Evolutionary conservation across 2,329 filamentous ascomycete genomes (phyloP), one percentile per base, ranked within the genome.

Genomic region (Colletotrichum neosansevieriae): DNA sequence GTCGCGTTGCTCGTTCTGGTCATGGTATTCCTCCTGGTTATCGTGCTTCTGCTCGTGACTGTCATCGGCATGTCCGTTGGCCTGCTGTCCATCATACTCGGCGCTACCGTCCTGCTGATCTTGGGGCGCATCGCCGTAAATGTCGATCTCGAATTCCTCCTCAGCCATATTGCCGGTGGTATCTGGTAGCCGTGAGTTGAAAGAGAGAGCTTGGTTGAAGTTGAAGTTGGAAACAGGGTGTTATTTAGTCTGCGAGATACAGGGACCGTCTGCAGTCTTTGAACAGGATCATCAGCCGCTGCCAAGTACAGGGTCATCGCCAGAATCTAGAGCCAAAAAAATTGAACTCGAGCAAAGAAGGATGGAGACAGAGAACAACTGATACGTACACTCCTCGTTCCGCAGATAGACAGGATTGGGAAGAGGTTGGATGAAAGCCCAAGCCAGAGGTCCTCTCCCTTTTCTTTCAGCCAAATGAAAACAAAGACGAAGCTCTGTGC

Each of bases 81-180:
- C 34, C 71, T 76, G 73, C 24, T 70, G 72, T 19, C 76, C 75
- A 32, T 78, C 78, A 19, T 83, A 80, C 53, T 80, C 79, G 59
- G 79, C 78, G 42, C 80, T 78, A 24, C 77, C 75, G 17, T 80
- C 76, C 49, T 83, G 80, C 49, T 79, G 76, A 66, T 80, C 78
- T 36, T 80, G 75, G 45, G 82, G 78, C 47, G 83, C 82, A 74
- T 91, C 89, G 74, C 88, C 89, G 75, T 92, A 92, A 74, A 92
- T 89, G 73, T 92, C 90, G 80, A 92, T 91, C 74, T 92, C 90
- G 78, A 90, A 91, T 74, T 91, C 89, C 75, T 91, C 89, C 74
- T 92, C 89, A 73, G 89, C 88, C 89, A 91, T 92, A 58, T 75
- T 80, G 75, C 76, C 73, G 70, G 70, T 47, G 38, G 17, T 47